These are phyloP conservation scores for Talaromyces sp. DNA, from an alignment of 2,329 filamentous ascomycete genomes.

Conservation along the genomic window DNA sequence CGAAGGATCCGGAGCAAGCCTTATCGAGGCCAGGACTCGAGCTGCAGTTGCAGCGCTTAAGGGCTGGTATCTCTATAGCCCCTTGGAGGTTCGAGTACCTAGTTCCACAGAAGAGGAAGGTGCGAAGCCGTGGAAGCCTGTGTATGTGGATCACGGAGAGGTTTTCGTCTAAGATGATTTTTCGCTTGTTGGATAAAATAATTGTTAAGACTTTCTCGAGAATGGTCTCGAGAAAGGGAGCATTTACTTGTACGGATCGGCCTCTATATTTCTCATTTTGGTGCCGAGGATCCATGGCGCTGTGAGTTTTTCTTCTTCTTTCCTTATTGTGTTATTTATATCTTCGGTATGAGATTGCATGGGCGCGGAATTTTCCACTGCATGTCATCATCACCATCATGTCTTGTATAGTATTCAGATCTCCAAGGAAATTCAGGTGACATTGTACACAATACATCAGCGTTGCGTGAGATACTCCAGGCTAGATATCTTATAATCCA, in stretches of 20 bases:
- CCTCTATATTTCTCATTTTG: conserved; percentile 5
- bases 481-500: background rate
- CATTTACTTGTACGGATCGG: conserved; percentile 18
- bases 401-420: conserved; percentile 31
- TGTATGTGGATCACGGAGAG: conserved; percentile 66
- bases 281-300: conserved; percentile 12
- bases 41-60: conserved; percentile 84
- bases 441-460: conserved; percentile 3
- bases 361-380: conserved; percentile 15
- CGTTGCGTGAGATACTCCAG: background rate
- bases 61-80: conserved; percentile 94
- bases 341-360: conserved; percentile 13
- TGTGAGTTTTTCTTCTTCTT: conserved; percentile 6
- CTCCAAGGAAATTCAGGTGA: conserved; percentile 7
- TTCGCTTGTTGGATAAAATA: conserved; percentile 13
- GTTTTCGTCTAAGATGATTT: conserved; percentile 48
- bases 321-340: conserved; percentile 14
- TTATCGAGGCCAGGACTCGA: conserved; percentile 70
- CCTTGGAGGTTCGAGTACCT: conserved; percentile 60
- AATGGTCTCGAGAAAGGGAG: conserved; percentile 23
- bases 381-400: conserved; percentile 23
- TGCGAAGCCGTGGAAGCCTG: conserved; percentile 60
- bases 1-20: conserved; percentile 74
- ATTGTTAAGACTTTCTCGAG: conserved; percentile 24
- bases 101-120: conserved; percentile 63